phyloP scores from a whole-genome alignment of 2,329 filamentous ascomycete species.

The Seiridium cupressi region DNA sequence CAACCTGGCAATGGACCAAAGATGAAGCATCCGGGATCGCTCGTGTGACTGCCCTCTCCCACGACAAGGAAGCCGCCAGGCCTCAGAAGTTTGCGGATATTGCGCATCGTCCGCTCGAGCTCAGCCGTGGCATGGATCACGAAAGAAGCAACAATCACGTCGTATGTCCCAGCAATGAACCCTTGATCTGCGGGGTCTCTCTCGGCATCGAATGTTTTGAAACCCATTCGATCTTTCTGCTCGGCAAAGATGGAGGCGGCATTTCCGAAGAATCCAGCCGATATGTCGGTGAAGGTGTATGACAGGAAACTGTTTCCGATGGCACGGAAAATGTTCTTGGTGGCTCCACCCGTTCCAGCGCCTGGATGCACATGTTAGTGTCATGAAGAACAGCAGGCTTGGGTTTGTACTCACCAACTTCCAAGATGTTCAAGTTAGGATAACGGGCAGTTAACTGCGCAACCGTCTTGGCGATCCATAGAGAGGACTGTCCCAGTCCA shows the following conservation, averaged over 20 bases:
- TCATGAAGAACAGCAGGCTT: background rate
- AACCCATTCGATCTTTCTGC: conserved; percentile 25
- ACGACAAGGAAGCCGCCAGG: conserved; percentile 33
- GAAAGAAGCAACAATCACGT: conserved; percentile 8
- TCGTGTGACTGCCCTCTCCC: conserved; percentile 5
- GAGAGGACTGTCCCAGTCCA: conserved; percentile 2
- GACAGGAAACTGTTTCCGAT: conserved; percentile 17
- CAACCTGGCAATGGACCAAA: conserved; percentile 35
- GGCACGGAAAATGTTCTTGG: conserved; percentile 27
- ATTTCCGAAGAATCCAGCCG: conserved; percentile 32
- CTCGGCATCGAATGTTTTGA: conserved; percentile 26
- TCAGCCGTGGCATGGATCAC: background rate
- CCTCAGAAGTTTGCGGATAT: background rate
- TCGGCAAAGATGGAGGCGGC: conserved; percentile 24
- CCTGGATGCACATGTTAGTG: conserved; percentile 9
- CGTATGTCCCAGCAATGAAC: conserved; percentile 22
- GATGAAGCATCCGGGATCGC: conserved; percentile 13
- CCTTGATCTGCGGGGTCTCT: conserved; percentile 26
- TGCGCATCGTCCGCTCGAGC: background rate
- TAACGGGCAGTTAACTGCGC: conserved; percentile 9
- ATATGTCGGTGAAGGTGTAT: conserved; percentile 42
- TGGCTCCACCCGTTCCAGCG: conserved; percentile 36
- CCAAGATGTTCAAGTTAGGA: conserved; percentile 7
- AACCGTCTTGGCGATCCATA: conserved; percentile 6
- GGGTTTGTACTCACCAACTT: background rate